Evolutionary conservation across 2,329 filamentous ascomycete species (phyloP).

Genomic region (Fusarium sublunatum): DNA sequence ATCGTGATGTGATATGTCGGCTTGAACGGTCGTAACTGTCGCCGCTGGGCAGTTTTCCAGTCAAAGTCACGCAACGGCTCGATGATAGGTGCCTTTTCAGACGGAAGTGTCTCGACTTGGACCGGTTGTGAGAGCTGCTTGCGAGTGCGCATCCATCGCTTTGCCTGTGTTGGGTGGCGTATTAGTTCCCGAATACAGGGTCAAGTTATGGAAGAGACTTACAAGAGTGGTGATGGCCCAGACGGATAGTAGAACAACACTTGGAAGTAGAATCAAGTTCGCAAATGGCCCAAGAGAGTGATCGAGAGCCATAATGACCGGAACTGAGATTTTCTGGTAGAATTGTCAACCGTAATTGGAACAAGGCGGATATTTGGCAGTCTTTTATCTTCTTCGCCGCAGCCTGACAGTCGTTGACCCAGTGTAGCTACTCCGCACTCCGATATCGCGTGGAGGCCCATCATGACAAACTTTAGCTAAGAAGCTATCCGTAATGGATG

Average conservation of each 20-base stretch:
- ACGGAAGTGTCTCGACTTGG: background rate
- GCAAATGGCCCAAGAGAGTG: constrained; percentile 8
- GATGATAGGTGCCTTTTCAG: constrained; percentile 13
- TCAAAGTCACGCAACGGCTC: constrained; percentile 25
- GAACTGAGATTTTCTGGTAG: background rate
- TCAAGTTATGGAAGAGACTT: background rate
- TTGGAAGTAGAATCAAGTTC: constrained; percentile 20
- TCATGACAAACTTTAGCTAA: constrained; percentile 9
- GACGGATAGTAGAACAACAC: constrained; percentile 15
- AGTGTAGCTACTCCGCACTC: constrained; percentile 26
- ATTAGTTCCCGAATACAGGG: background rate
- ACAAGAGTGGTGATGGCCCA: constrained; percentile 24
- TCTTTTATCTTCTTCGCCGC: background rate
- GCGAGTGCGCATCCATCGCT: constrained; percentile 35
- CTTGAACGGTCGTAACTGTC: constrained; percentile 24
- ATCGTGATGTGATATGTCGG: constrained; percentile 36
- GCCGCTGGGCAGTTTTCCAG: constrained; percentile 21
- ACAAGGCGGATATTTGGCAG: background rate
- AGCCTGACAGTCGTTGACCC: constrained; percentile 4
- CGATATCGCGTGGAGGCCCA: constrained; percentile 32
- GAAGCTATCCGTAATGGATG: constrained; percentile 7
- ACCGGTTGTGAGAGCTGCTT: constrained; percentile 11
- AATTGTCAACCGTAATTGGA: background rate
- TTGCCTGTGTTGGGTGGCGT: constrained; percentile 14
- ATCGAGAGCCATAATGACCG: constrained; percentile 1